Base-by-base conservation (phyloP, 2,329 filamentous ascomycete genomes). In the Aureobasidium sp. region DNA sequence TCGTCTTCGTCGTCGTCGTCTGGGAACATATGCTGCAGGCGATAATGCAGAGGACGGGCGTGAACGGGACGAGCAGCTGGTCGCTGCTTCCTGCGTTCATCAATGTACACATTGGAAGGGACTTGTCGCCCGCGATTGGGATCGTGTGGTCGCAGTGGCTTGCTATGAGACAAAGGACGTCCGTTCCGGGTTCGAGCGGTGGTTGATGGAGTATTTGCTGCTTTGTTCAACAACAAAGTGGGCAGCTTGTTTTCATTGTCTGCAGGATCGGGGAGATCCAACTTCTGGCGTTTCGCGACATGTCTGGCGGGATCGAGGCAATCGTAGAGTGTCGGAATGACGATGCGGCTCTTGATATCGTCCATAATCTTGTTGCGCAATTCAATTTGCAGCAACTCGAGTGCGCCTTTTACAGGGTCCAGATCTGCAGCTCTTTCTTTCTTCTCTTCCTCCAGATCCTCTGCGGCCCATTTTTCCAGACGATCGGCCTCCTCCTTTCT, bases 391-490 rank as follows among this genome's bases (percentile, higher is more conserved):
- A 96, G 79, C 39, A 87, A 79, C 57, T 90, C 83, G 34, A 90
- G 76, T 29, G 93, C 91, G 64, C 94, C 91, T 44, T 77, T 73
- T 4, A 91, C 88, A n/a, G 93, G 91, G 68, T 98, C 91, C 59
- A 96, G 81, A 65, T 94, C 86, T 63, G 86, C 85, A 16, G 90
- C 90, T 49, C 91, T 78, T 61, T 91, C 85, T 64, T 83, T 84
- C 72, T 93, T 96, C 68, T 97, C 91, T 60, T 93, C 86, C 64
- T 96, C 90, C 6, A 91, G 66, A 64, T 96, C 91, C 44, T 84
- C 79, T 58, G 88, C 87, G 38, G 89, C 84, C 63, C 95, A 88
- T 42, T 79, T 81, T 52, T 80, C 80, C 39, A 81, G 71, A 54
- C 83, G 80, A 54, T 84, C 81, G 53, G 77, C 76, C 56, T 91